Percentiles rank a stretch among this genome's conserved stretches.
These are phyloP conservation scores for Collybiopsis confluens DNA, from an alignment of 768 basidiomycete genomes.

Conservation along the genomic window DNA sequence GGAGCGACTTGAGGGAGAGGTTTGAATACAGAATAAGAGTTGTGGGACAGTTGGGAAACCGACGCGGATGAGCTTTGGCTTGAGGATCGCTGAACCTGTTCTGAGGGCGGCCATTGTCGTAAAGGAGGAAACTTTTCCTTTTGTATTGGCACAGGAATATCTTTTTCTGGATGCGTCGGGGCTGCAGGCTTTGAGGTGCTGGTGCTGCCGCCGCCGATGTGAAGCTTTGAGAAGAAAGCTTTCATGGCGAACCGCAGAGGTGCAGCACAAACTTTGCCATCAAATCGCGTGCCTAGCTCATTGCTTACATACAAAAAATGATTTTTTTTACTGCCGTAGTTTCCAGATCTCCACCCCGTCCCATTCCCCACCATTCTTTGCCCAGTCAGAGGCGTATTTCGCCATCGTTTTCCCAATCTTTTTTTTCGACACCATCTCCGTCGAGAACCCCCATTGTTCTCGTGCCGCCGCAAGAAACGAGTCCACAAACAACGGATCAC, in stretches of 20 bases:
- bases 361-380: conserved; percentile 55
- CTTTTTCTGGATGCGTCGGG: background rate
- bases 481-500: conserved; percentile 67
- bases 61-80: conserved; percentile 18
- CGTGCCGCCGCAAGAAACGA: conserved; percentile 52
- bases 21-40: conserved; percentile 49
- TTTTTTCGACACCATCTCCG: conserved; percentile 52
- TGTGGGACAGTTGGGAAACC: conserved; percentile 30
- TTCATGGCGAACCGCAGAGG: conserved; percentile 65
- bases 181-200: conserved; percentile 34
- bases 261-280: no score
- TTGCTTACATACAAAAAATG: no score
- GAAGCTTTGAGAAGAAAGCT: conserved; percentile 77
- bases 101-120: conserved; percentile 59
- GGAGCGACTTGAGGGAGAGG: conserved; percentile 67
- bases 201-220: conserved; percentile 65
- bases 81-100: conserved; percentile 15
- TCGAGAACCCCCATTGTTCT: conserved; percentile 49
- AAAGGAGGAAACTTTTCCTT: conserved; percentile 73
- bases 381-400: conserved; percentile 56
- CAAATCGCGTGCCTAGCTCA: no score
- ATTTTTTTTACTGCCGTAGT: conserved; percentile 17
- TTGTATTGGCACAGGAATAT: conserved; percentile 12
- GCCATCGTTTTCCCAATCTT: conserved; percentile 60
- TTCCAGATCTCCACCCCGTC: conserved; percentile 82